These are phyloP conservation scores for Quercus mongolica DNA, from an alignment of 306 rosid genomes.

Conservation along the genomic window DNA sequence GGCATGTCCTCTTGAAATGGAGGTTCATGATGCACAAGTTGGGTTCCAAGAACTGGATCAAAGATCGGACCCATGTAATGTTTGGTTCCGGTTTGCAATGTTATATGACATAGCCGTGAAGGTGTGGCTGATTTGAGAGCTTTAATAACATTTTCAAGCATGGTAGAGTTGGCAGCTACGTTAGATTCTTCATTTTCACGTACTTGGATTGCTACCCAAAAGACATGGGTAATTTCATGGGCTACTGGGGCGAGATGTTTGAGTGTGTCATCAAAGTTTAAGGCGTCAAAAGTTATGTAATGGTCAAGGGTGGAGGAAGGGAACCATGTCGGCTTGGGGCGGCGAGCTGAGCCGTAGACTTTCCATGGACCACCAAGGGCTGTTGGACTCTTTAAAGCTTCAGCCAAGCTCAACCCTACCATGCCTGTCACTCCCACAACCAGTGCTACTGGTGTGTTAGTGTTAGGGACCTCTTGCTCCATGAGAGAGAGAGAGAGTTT, in stretches of 20 bases:
- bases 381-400: conserved; percentile 17
- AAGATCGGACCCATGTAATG: conserved; percentile 44
- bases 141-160: conserved; percentile 26
- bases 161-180: conserved; percentile 4
- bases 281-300: conserved; percentile 32
- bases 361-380: conserved; percentile 43
- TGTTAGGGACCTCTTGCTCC: no score
- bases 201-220: conserved; percentile 28
- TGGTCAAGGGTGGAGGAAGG: conserved; percentile 23
- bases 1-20: no score
- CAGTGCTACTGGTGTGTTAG: conserved; percentile 20
- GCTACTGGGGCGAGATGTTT: conserved; percentile 30
- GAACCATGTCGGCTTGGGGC: conserved; percentile 19
- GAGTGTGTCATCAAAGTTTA: conserved; percentile 9
- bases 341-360: conserved; percentile 32
- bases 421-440: conserved; percentile 38
- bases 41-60: conserved; percentile 3
- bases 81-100: conserved; percentile 41
- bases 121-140: not conserved
- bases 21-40: no score
- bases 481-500: no score
- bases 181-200: conserved; percentile 24
- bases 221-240: conserved; percentile 33
- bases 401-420: conserved; percentile 32
- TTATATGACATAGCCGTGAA: conserved; percentile 23